Percentiles rank a stretch among this genome's conserved stretches.
Conservation (phyloP, 2,329 filamentous ascomycete genomes). For the Botrytis byssoidea region DNA sequence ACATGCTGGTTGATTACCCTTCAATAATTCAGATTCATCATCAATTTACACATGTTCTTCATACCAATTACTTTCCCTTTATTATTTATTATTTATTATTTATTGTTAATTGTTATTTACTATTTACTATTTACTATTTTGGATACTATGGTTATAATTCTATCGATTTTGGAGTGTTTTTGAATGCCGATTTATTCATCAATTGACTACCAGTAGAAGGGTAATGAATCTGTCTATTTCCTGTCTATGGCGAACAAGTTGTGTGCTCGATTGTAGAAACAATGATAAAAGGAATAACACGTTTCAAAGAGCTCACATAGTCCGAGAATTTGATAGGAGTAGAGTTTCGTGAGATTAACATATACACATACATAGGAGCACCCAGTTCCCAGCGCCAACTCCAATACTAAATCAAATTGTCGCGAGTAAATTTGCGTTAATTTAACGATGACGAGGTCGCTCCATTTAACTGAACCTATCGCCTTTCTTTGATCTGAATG, state of each 20-base stretch:
- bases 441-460: not conserved
- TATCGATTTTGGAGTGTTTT: not conserved
- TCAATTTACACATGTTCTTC: not conserved
- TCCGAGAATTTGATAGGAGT: not conserved
- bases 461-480: slow-evolving; percentile 71
- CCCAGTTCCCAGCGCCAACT: slow-evolving; percentile 7
- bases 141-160: not conserved
- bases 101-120: too few relatives aligned
- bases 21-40: not conserved
- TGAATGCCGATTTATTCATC: not conserved
- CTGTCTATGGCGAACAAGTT: too few relatives aligned
- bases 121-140: not conserved
- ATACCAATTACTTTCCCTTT: not conserved
- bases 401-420: slow-evolving; percentile 12
- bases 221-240: not conserved
- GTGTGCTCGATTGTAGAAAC: not conserved
- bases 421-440: not conserved
- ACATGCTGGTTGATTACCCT: not conserved
- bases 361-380: slow-evolving; percentile 3
- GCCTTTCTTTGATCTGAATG: slow-evolving; percentile 77
- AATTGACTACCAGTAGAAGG: not conserved
- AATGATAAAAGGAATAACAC: not conserved
- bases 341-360: slow-evolving; percentile 10
- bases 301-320: not conserved
- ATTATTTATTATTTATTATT: not conserved